These are phyloP conservation scores for Amborella trichopoda DNA, from an alignment of 164 flowering plant genomes.

Conservation along the genomic window DNA sequence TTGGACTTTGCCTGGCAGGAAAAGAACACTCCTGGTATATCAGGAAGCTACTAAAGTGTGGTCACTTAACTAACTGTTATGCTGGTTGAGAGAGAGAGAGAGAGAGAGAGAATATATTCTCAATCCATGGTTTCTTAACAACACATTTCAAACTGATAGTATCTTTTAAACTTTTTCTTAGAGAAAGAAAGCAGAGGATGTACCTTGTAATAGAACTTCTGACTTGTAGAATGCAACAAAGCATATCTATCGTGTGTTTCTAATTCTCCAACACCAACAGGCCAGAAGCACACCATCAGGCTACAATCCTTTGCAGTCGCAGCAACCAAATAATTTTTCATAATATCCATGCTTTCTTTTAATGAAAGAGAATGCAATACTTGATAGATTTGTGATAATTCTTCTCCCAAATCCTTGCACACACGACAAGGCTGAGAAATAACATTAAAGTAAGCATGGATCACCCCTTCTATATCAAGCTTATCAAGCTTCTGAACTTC, in stretches of 20 bases:
- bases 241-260: conserved; percentile 23
- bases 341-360: conserved; percentile 66
- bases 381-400: conserved; percentile 17
- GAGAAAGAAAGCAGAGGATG: neutral
- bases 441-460: conserved; percentile 83
- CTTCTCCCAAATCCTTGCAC: conserved; percentile 31
- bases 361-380: conserved; percentile 53
- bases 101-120: neutral
- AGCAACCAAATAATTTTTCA: conserved; percentile 72
- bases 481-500: conserved; percentile 74
- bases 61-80: neutral
- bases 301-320: conserved; percentile 96
- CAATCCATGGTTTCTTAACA: neutral
- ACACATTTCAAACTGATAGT: neutral
- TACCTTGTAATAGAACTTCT: conserved; percentile 84
- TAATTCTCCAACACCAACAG: conserved; percentile 17
- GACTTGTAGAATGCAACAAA: conserved; percentile 42
- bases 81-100: neutral
- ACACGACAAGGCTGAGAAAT: conserved; percentile 63
- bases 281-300: conserved; percentile 72
- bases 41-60: no score
- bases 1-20: no score
- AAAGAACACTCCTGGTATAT: no score
- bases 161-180: neutral
- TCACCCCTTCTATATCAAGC: conserved; percentile 85